Conservation (phyloP, 169 alveolate species). For the Fabrea salina region DNA sequence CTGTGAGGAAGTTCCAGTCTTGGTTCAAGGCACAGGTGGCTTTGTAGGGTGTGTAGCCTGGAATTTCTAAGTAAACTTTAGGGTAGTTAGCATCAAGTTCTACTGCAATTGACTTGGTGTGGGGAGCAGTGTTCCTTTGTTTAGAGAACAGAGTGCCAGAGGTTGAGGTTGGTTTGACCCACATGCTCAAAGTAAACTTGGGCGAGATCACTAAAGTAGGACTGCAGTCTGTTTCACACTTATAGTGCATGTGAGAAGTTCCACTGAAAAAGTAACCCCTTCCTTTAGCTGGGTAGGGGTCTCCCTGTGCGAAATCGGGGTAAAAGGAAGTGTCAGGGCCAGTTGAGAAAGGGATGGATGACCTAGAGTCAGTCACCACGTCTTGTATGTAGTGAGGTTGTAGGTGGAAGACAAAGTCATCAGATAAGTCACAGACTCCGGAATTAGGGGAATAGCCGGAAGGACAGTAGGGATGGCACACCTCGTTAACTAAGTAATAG, state of each 20-base stretch:
- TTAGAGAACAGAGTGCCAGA: background rate
- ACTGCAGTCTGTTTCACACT: no score
- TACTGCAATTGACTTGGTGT: no score
- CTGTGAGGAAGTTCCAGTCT: background rate
- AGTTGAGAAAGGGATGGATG: background rate
- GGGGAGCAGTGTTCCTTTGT: background rate
- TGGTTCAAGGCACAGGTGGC: background rate
- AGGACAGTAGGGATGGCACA: background rate
- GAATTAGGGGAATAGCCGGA: constrained; percentile 6
- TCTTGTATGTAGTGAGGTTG: background rate
- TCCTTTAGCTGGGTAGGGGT: background rate
- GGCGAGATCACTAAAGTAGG: background rate
- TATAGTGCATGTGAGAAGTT: constrained; percentile 1
- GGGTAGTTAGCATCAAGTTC: no score
- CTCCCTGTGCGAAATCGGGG: background rate
- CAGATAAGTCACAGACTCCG: background rate
- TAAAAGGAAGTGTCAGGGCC: constrained; percentile 4
- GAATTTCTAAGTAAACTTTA: no score
- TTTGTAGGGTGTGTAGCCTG: background rate
- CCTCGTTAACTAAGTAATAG: background rate
- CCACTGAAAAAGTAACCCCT: background rate
- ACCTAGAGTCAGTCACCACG: background rate
- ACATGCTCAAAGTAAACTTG: background rate
- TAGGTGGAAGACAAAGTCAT: no score
- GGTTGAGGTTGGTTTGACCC: background rate